A percentile compares a stretch with the other conserved stretches of the same genome.
phyloP scores from a whole-genome alignment of 2,329 filamentous ascomycete genomes.

The Penicillium occitanis region DNA sequence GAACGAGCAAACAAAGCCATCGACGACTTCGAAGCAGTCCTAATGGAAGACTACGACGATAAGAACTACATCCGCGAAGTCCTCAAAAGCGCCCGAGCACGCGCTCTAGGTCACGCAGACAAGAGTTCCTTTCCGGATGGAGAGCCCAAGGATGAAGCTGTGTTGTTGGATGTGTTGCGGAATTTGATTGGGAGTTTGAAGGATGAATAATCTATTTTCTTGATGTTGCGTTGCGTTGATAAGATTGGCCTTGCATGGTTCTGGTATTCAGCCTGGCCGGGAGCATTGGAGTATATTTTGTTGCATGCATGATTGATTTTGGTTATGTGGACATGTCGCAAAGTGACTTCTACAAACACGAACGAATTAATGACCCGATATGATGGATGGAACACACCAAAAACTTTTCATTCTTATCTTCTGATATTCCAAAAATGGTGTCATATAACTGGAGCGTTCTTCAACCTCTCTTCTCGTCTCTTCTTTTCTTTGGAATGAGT shows the following conservation, averaged over 20 bases:
- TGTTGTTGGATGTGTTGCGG: slow-evolving; percentile 43
- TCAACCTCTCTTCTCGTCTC: background rate
- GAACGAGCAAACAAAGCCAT: slow-evolving; percentile 46
- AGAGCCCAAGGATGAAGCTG: slow-evolving; percentile 46
- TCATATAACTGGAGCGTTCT: slow-evolving; percentile 5
- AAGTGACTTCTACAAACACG: slow-evolving; percentile 2
- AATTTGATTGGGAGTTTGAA: slow-evolving; percentile 43
- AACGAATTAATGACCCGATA: slow-evolving; percentile 8
- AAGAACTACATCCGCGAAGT: slow-evolving; percentile 48
- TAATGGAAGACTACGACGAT: slow-evolving; percentile 48
- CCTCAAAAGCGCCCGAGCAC: slow-evolving; percentile 44
- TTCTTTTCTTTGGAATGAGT: too few relatives aligned
- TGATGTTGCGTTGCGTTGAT: background rate
- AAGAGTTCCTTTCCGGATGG: slow-evolving; percentile 46
- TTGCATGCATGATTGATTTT: background rate
- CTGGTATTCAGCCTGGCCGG: background rate
- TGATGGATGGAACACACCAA: background rate
- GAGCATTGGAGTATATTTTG: slow-evolving; percentile 5
- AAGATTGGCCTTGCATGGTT: background rate
- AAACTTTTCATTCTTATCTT: background rate
- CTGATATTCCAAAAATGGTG: background rate
- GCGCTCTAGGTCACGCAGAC: slow-evolving; percentile 40
- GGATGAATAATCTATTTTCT: slow-evolving; percentile 22
- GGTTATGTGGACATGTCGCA: background rate
- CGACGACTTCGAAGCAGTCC: slow-evolving; percentile 46